phyloP scores from a whole-genome alignment of 1,284 basidiomycete genomes.

The Salmacisia buchloeana region DNA sequence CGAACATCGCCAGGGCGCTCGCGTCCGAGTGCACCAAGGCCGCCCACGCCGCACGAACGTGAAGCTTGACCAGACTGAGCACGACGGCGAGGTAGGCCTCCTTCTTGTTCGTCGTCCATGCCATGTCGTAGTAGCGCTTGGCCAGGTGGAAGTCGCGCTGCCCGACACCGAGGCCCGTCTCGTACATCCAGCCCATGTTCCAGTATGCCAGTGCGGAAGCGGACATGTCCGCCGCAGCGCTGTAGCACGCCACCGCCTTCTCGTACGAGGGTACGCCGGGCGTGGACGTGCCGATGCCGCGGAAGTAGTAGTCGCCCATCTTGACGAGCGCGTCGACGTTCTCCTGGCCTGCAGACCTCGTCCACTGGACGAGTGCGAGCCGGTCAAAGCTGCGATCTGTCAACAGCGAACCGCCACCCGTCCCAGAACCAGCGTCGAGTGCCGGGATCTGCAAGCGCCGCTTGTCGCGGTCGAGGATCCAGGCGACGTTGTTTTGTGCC shows the following conservation, averaged over 20 bases:
- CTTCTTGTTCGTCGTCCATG: slow-evolving; percentile 68
- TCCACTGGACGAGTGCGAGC: slow-evolving; percentile 85
- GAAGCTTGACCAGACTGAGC: slow-evolving; percentile 74
- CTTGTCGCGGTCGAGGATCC: slow-evolving; percentile 69
- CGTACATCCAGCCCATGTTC: slow-evolving; percentile 99
- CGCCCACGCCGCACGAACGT: slow-evolving; percentile 73
- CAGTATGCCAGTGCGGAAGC: slow-evolving; percentile 90
- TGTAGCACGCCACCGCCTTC: slow-evolving; percentile 88
- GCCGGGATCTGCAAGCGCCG: slow-evolving; percentile 49
- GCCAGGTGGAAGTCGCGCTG: slow-evolving; percentile 80
- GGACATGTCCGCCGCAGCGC: slow-evolving; percentile 80
- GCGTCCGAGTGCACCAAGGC: slow-evolving; percentile 23
- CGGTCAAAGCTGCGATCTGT: slow-evolving; percentile 57
- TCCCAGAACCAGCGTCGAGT: neutral
- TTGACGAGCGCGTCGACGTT: slow-evolving; percentile 94
- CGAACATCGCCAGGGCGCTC: slow-evolving; percentile 9
- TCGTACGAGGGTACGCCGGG: slow-evolving; percentile 64
- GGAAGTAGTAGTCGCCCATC: slow-evolving; percentile 82
- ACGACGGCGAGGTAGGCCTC: slow-evolving; percentile 84
- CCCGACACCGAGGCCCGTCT: slow-evolving; percentile 84
- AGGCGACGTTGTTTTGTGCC: slow-evolving; percentile 93
- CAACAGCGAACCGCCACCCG: too few species aligned
- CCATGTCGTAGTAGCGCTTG: slow-evolving; percentile 89
- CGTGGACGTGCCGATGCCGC: slow-evolving; percentile 49
- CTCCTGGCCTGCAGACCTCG: slow-evolving; percentile 82